Evolutionary conservation across 345 rosid genomes (phyloP), one percentile per base, ranked within the genome.

Genomic region (Gossypium stocksii): DNA sequence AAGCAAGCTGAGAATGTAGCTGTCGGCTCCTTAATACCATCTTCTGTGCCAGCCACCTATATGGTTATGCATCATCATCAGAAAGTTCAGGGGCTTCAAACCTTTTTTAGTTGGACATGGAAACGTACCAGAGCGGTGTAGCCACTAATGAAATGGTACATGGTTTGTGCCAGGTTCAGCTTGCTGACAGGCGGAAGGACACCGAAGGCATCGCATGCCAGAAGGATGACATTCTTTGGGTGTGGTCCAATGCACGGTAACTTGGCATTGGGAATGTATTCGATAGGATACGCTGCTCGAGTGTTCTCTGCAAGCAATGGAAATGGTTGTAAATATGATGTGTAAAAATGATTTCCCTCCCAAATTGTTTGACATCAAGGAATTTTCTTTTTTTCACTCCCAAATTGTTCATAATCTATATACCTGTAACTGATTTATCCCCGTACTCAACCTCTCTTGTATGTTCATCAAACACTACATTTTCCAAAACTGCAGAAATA

Each of bases 121-220:
- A 62, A 20, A 58, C 67, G 23, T 87, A 94, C 97, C 89, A 95
- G 77, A 80, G 98, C 99, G 66, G 99, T 95, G 86, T 94, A 94
- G 71, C 99, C 98, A 75, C 98, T 94, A 68, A 93, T 94, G 87
- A 94, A 93, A 80, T 94, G 99, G 86, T 93, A 93, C 98, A 94
- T 93, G 79, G 98, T 89, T 77, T 93, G 98, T 15, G 98, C 93
- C 77, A 93, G 83, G 79, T 58, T 88, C 79, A 95, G 82, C 88
- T 92, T 95, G 98, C 98, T 92, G 80, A 94, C 97, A 2, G 99
- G 99, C n/a, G 99, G 99, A 57, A 95, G 99, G 68, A 92, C 99
- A 56, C 99, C 97, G 75, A 95, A 90, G 29, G 99, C 99, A 66
- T 91, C 98, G 51, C 99, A 95, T 12, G 99, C 98, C 86, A 95